A percentile compares a stretch with the other conserved stretches of the same genome.
These are phyloP conservation scores for Ceratobasidium sp. DNA, from an alignment of 1,284 basidiomycete genomes.

Conservation along the genomic window DNA sequence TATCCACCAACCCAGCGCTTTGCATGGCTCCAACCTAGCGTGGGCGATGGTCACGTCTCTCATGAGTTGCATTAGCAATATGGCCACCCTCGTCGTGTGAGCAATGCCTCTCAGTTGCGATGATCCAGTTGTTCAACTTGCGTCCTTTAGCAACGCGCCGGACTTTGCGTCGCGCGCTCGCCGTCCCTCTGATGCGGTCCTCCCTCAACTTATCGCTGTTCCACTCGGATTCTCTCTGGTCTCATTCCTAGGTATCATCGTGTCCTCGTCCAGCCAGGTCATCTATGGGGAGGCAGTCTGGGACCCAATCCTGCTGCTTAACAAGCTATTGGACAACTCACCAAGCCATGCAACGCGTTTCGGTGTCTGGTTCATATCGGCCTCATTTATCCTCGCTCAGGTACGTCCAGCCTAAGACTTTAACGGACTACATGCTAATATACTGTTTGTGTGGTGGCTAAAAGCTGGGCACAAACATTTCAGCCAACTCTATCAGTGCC, in stretches of 20 bases:
- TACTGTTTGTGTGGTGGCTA: not conserved
- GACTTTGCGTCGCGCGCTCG: constrained; percentile 81
- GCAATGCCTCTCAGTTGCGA: constrained; percentile 49
- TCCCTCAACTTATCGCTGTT: constrained; percentile 77
- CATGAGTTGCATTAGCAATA: constrained; percentile 84
- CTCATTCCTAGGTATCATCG: constrained; percentile 85
- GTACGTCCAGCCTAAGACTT: constrained; percentile 49
- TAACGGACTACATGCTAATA: constrained; percentile 3
- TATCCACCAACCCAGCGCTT: constrained; percentile 69
- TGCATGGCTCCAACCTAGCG: constrained; percentile 75
- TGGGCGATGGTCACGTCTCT: constrained; percentile 84
- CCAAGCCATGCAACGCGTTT: constrained; percentile 74
- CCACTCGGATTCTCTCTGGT: constrained; percentile 82
- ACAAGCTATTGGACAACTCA: constrained; percentile 70
- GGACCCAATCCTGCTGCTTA: constrained; percentile 81
- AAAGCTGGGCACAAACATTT: constrained; percentile 69
- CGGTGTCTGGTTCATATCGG: constrained; percentile 75
- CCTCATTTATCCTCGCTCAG: constrained; percentile 79
- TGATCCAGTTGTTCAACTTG: constrained; percentile 29
- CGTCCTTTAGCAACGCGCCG: constrained; percentile 70
- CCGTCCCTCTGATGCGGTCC: constrained; percentile 72
- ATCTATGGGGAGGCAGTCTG: constrained; percentile 84
- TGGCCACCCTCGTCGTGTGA: constrained; percentile 77
- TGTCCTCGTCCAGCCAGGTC: constrained; percentile 79
- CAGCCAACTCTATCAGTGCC: constrained; percentile 85